These are phyloP conservation scores for Neurospora sp. DNA, from an alignment of 2,329 filamentous ascomycete genomes.

Conservation along the genomic window DNA sequence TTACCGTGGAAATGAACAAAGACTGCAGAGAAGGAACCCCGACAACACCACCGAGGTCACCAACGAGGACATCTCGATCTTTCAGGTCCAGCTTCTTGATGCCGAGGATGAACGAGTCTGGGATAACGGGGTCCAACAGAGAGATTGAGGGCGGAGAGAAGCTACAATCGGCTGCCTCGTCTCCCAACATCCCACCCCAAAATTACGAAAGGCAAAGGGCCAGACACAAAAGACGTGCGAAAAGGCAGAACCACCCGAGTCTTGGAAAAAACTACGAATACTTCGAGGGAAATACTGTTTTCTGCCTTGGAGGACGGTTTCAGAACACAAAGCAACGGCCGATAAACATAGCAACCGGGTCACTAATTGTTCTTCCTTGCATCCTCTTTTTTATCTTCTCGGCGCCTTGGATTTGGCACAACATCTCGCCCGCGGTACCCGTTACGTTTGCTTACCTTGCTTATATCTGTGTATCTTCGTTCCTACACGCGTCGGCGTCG, in stretches of 20 bases:
- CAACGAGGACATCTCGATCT: conserved; percentile 63
- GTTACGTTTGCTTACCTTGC: conserved; percentile 87
- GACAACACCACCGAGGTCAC: conserved; percentile 26
- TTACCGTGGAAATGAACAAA: conserved; percentile 51
- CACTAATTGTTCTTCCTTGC: conserved; percentile 69
- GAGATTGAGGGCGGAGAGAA: conserved; percentile 66
- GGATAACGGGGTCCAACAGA: conserved; percentile 39
- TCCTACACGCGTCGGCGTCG: conserved; percentile 81
- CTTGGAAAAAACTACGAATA: conserved; percentile 78
- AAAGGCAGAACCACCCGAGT: not conserved
- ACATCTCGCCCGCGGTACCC: conserved; percentile 81
- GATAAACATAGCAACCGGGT: conserved; percentile 78
- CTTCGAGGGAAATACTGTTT: conserved; percentile 87
- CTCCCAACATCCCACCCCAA: conserved; percentile 47
- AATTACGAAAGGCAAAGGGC: conserved; percentile 20
- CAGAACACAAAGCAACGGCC: conserved; percentile 84
- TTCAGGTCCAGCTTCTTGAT: conserved; percentile 69
- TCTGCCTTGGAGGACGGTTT: conserved; percentile 75
- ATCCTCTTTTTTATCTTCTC: conserved; percentile 79
- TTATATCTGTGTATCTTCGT: conserved; percentile 84
- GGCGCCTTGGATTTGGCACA: conserved; percentile 74
- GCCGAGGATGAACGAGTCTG: conserved; percentile 43
- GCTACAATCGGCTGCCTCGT: conserved; percentile 70
- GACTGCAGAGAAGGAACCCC: conserved; percentile 42
- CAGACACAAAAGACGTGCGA: conserved; percentile 24